Conservation (phyloP, 2,329 filamentous ascomycete genomes). For the Thielaviopsis euricoi region DNA sequence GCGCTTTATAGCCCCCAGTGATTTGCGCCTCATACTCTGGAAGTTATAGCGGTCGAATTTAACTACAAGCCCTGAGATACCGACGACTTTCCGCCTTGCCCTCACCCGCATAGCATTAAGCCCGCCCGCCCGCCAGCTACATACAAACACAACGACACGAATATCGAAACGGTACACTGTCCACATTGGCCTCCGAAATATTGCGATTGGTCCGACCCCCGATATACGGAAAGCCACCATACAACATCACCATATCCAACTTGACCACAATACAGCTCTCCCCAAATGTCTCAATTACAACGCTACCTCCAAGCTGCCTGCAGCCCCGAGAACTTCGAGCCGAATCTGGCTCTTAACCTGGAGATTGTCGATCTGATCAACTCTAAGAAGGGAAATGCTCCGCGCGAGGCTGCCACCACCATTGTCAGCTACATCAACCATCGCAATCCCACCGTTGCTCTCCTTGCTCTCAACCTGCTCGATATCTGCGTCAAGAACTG, state of each 20-base stretch:
- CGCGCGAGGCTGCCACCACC: slow-evolving; percentile 81
- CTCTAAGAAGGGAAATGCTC: slow-evolving; percentile 88
- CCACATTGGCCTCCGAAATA: not conserved
- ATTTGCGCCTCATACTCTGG: not conserved
- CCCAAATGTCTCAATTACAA: slow-evolving; percentile 72
- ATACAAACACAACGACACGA: not conserved
- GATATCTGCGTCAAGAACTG: slow-evolving; percentile 99
- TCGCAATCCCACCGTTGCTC: slow-evolving; percentile 85
- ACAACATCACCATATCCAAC: slow-evolving; percentile 32
- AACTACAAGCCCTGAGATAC: not conserved
- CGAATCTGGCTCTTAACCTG: slow-evolving; percentile 87
- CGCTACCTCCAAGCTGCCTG: slow-evolving; percentile 93
- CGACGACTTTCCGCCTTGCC: not conserved
- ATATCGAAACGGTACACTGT: not conserved
- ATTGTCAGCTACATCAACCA: slow-evolving; percentile 94
- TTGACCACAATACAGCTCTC: slow-evolving; percentile 67
- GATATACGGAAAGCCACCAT: not conserved
- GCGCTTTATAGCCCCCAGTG: not conserved
- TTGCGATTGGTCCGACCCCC: not conserved
- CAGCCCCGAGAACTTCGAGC: slow-evolving; percentile 94
- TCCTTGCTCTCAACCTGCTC: slow-evolving; percentile 79
- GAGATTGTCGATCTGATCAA: slow-evolving; percentile 96
- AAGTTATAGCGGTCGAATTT: not conserved
- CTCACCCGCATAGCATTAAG: slow-evolving; percentile 4
- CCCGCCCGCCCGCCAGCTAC: not conserved